phyloP scores from a whole-genome alignment of 495 filamentous ascomycete species.

The Xylaria venustula region DNA sequence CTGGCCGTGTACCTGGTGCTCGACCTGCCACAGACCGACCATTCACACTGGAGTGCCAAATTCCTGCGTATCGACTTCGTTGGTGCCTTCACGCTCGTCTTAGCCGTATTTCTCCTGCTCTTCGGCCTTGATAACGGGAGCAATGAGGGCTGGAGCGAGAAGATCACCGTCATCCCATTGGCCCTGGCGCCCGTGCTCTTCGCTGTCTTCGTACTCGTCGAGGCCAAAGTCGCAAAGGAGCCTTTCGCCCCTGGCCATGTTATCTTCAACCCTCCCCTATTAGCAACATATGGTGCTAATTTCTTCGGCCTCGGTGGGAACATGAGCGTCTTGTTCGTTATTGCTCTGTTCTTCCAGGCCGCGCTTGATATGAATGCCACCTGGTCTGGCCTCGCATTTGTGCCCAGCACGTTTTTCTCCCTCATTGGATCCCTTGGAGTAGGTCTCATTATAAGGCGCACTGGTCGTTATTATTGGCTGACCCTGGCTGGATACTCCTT shows the following conservation, averaged over 20 bases:
- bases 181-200: slow-evolving; percentile 61
- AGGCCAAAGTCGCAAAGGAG: slow-evolving; percentile 66
- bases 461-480: slow-evolving; percentile 76
- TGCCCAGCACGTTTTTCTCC: slow-evolving; percentile 63
- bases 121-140: slow-evolving; percentile 76
- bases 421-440: slow-evolving; percentile 69
- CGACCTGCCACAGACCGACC: slow-evolving; percentile 56
- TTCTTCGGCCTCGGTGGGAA: slow-evolving; percentile 73
- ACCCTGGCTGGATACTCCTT: slow-evolving; percentile 58
- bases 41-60: slow-evolving; percentile 44
- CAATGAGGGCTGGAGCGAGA: slow-evolving; percentile 66
- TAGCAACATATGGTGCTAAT: slow-evolving; percentile 70
- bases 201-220: slow-evolving; percentile 65
- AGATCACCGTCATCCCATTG: slow-evolving; percentile 59
- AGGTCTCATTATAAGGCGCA: slow-evolving; percentile 71
- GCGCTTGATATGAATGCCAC: slow-evolving; percentile 66
- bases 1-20: slow-evolving; percentile 61
- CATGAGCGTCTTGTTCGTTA: slow-evolving; percentile 67
- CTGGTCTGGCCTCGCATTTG: slow-evolving; percentile 60
- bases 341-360: slow-evolving; percentile 80
- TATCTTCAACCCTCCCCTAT: slow-evolving; percentile 67
- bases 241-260: slow-evolving; percentile 79
- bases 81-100: slow-evolving; percentile 68
- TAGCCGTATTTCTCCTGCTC: slow-evolving; percentile 69
- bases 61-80: slow-evolving; percentile 76